Evolutionary conservation across 2,329 filamentous ascomycete species (phyloP).

Genomic region (Ascochyta rabiei): DNA sequence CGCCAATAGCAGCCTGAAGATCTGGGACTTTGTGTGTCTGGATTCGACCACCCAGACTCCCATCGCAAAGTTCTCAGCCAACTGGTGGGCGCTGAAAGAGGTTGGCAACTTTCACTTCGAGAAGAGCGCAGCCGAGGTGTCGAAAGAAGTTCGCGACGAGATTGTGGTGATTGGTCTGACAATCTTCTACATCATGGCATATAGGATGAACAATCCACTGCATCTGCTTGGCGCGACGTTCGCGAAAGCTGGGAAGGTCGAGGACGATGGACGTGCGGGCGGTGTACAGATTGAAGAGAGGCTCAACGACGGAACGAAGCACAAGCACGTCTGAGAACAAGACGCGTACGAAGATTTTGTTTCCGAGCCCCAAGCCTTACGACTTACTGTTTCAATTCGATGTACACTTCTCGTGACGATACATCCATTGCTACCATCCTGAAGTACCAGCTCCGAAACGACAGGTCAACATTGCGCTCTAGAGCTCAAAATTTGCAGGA

Average conservation of each 20-base stretch:
- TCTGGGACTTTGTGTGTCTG: slow-evolving; percentile 29
- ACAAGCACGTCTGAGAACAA: slow-evolving; percentile 6
- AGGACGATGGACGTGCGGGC: not conserved
- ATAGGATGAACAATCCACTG: slow-evolving; percentile 28
- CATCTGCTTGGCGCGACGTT: slow-evolving; percentile 23
- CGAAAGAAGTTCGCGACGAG: slow-evolving; percentile 23
- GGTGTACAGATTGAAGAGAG: slow-evolving; percentile 2
- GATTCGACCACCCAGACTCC: slow-evolving; percentile 21
- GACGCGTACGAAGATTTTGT: not conserved
- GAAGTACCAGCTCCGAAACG: not conserved
- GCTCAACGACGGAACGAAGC: slow-evolving; percentile 3
- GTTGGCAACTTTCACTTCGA: slow-evolving; percentile 29
- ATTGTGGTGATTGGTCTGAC: slow-evolving; percentile 26
- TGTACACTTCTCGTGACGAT: not conserved
- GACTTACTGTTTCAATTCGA: not conserved
- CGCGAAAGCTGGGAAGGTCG: slow-evolving; percentile 25
- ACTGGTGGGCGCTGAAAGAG: slow-evolving; percentile 26
- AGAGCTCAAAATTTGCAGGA: not conserved
- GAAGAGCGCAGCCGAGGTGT: slow-evolving; percentile 10
- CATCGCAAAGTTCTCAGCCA: slow-evolving; percentile 26
- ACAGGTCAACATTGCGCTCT: not conserved
- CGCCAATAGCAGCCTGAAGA: slow-evolving; percentile 20
- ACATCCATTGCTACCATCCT: not conserved
- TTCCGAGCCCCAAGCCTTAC: not conserved
- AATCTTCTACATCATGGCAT: slow-evolving; percentile 26